Base-by-base conservation (phyloP, 768 basidiomycete species). In the Sistotremastrum niveocremeum region DNA sequence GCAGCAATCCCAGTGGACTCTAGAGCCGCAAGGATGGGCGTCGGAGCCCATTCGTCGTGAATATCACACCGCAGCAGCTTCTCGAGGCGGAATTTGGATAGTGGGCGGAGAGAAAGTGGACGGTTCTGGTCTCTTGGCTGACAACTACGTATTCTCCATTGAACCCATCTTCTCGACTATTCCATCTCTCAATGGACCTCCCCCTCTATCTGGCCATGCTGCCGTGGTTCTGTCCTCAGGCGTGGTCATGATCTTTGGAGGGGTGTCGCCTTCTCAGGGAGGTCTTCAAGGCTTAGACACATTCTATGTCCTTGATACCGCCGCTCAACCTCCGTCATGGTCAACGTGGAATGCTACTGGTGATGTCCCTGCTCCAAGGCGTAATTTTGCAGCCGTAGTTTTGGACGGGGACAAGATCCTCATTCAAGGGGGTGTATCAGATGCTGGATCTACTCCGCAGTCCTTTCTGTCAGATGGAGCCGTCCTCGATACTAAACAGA, bases 21-120 rank as follows among this genome's bases (percentile, higher is more conserved):
- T 67, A 31, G 62, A 81, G 58, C 54, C 69, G 2, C 48, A 62
- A 12, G 65, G 66, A 8, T 84, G 81, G 80, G 77, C 65, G 4
- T 62, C 62, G 33, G 71, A 91, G 57, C 88, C 90, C 3, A 66
- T 71, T 46, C 72, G 88, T 32, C 76, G 88, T 40, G 79, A 85
- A n/a, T 76, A 79, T 54, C 86, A 91, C 56, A 71, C 83, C 6
- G 61, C 82, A 5, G 68, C 73, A 6, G 68, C 73, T 7, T 48
- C 67, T 1, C 50, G 56, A 5, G 61, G 63, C 5, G 79, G 78
- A 5, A 67, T 86, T 7, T 86, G 72, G 62, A 69, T 93, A 34
- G 70, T 83, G 40, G 90, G 90, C 3, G 90, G 90, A 6, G 73
- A 83, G 61, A 79, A 72, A 54, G 76, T 76, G n/a, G 90, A 94